Evolutionary conservation across 2,329 filamentous ascomycete genomes (phyloP).

Genomic region (Diaporthe humulicola): DNA sequence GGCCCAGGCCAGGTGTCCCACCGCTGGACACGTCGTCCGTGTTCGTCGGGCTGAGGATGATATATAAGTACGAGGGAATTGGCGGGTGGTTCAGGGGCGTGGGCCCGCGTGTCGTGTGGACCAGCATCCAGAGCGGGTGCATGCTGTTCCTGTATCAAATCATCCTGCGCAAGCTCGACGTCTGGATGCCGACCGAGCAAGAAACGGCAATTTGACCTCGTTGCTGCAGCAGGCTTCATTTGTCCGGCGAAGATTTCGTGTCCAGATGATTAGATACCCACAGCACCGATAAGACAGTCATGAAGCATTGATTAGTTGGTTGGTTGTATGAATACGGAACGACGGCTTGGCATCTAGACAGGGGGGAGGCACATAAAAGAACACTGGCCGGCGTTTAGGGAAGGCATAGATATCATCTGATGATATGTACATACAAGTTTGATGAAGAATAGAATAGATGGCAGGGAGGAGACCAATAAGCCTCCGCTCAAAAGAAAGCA

Average conservation of each 20-base stretch:
- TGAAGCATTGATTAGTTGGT: slow-evolving; percentile 17
- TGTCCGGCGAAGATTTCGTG: slow-evolving; percentile 10
- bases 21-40: slow-evolving; percentile 92
- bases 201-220: slow-evolving; percentile 29
- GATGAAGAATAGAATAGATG: slow-evolving; percentile 15
- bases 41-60: slow-evolving; percentile 83
- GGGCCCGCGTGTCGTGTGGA: slow-evolving; percentile 94
- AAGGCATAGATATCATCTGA: slow-evolving; percentile 33
- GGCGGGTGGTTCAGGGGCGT: slow-evolving; percentile 95
- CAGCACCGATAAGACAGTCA: slow-evolving; percentile 22
- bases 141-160: slow-evolving; percentile 98
- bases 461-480: not conserved
- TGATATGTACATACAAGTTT: slow-evolving; percentile 21
- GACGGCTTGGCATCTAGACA: slow-evolving; percentile 38
- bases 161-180: slow-evolving; percentile 81
- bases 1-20: slow-evolving; percentile 82
- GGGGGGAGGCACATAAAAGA: slow-evolving; percentile 19
- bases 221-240: slow-evolving; percentile 13
- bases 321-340: slow-evolving; percentile 38
- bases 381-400: slow-evolving; percentile 36
- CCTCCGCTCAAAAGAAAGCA: slow-evolving; percentile 16
- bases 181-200: slow-evolving; percentile 51
- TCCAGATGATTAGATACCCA: slow-evolving; percentile 38
- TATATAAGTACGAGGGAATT: slow-evolving; percentile 91
- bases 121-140: slow-evolving; percentile 94